These are phyloP conservation scores for Fusarium sp. DNA, from an alignment of 2,329 filamentous ascomycete species.

Conservation along the genomic window DNA sequence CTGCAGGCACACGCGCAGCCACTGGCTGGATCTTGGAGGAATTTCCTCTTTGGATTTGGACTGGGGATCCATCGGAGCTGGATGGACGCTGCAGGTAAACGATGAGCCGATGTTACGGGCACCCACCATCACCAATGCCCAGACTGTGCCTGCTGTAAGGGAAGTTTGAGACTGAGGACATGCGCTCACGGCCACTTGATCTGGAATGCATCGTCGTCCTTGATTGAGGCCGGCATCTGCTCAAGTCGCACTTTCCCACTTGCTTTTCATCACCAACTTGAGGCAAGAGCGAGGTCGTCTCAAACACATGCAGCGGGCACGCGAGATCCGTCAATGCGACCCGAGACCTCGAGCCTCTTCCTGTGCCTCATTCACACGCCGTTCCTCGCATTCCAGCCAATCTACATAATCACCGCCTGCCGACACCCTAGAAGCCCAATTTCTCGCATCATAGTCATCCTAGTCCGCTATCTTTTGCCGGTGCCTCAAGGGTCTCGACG, in stretches of 20 bases:
- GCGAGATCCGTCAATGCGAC: slow-evolving; percentile 21
- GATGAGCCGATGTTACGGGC: neutral
- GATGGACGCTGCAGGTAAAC: neutral
- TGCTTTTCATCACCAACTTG: neutral
- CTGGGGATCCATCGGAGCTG: neutral
- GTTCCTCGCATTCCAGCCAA: slow-evolving; percentile 28
- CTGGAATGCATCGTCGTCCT: slow-evolving; percentile 22
- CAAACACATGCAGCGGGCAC: slow-evolving; percentile 29
- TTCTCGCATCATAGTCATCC: slow-evolving; percentile 24
- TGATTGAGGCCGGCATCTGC: neutral
- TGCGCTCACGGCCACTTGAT: slow-evolving; percentile 39
- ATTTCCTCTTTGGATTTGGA: slow-evolving; percentile 21
- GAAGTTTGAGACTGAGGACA: slow-evolving; percentile 26
- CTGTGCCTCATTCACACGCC: slow-evolving; percentile 16
- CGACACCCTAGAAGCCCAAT: slow-evolving; percentile 40
- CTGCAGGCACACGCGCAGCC: slow-evolving; percentile 41
- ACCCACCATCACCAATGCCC: slow-evolving; percentile 14
- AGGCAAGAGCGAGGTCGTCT: slow-evolving; percentile 21
- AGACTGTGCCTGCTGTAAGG: neutral
- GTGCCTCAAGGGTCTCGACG: slow-evolving; percentile 18
- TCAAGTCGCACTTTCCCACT: slow-evolving; percentile 30
- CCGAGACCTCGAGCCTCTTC: slow-evolving; percentile 22
- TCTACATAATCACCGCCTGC: slow-evolving; percentile 2
- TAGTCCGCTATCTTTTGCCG: slow-evolving; percentile 17
- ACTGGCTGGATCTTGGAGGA: slow-evolving; percentile 19